A percentile compares a stretch with the other conserved stretches of the same genome.
Conservation (phyloP, 2,329 filamentous ascomycete species). For the Davidsoniella australis region DNA sequence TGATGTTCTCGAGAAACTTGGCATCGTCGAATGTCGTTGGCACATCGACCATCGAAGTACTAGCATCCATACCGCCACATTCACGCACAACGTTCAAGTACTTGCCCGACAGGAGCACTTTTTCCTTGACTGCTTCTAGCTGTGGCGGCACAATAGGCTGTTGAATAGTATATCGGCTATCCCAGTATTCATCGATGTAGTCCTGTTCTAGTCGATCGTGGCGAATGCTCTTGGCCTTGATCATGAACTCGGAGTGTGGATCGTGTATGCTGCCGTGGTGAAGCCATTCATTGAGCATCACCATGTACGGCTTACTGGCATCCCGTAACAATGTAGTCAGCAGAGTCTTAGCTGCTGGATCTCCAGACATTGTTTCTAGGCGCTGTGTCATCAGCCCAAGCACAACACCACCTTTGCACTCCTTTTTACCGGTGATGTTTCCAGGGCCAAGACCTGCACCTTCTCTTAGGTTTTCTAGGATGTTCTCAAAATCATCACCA, state of each 20-base stretch:
- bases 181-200: slow-evolving; percentile 99
- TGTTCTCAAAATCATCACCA: slow-evolving; percentile 80
- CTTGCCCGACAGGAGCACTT: slow-evolving; percentile 87
- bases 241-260: slow-evolving; percentile 80
- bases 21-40: slow-evolving; percentile 83
- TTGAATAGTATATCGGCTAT: slow-evolving; percentile 87
- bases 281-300: slow-evolving; percentile 96
- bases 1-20: slow-evolving; percentile 89
- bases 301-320: slow-evolving; percentile 87
- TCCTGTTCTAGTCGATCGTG: slow-evolving; percentile 84
- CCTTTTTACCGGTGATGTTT: slow-evolving; percentile 69
- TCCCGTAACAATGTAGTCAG: slow-evolving; percentile 72
- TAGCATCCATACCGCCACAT: slow-evolving; percentile 88
- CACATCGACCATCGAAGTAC: slow-evolving; percentile 74
- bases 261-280: slow-evolving; percentile 93
- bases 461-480: slow-evolving; percentile 75
- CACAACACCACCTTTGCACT: slow-evolving; percentile 95
- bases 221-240: slow-evolving; percentile 90
- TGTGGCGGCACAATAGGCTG: slow-evolving; percentile 86
- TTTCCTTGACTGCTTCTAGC: slow-evolving; percentile 77
- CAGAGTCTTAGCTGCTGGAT: slow-evolving; percentile 69
- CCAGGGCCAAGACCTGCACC: slow-evolving; percentile 67
- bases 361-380: slow-evolving; percentile 78
- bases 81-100: slow-evolving; percentile 96
- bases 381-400: slow-evolving; percentile 71